These are phyloP conservation scores for Coelastrella sp. DNA, from an alignment of 139 green algal genomes.

Conservation along the genomic window DNA sequence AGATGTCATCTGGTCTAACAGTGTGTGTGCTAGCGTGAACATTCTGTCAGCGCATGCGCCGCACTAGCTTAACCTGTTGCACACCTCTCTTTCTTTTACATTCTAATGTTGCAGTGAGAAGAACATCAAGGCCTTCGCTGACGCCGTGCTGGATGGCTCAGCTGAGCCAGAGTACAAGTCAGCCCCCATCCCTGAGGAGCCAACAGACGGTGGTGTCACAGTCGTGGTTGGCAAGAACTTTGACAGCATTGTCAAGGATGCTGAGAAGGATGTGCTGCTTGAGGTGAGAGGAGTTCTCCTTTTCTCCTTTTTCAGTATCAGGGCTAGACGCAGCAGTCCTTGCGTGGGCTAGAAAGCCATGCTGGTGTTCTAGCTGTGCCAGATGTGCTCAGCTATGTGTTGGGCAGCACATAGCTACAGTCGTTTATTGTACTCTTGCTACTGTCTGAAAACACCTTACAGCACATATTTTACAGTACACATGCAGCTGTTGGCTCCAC, in stretches of 20 bases:
- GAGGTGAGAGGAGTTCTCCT: background rate
- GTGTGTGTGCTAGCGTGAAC: background rate
- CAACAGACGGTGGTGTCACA: slow-evolving; percentile 48
- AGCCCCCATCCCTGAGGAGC: slow-evolving; percentile 63
- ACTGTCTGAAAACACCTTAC: too few relatives aligned
- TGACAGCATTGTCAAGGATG: slow-evolving; percentile 72
- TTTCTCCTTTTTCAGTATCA: too few relatives aligned
- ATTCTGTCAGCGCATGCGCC: background rate
- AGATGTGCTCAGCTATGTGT: too few relatives aligned
- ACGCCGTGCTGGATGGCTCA: slow-evolving; percentile 65
- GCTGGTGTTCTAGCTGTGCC: background rate
- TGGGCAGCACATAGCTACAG: too few relatives aligned
- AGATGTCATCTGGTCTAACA: background rate
- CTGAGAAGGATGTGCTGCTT: slow-evolving; percentile 60
- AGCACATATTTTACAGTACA: too few relatives aligned
- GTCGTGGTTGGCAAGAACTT: slow-evolving; percentile 84
- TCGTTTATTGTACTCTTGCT: too few relatives aligned
- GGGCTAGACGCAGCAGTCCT: too few relatives aligned
- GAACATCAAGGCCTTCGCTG: slow-evolving; percentile 64
- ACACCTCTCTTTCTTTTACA: background rate
- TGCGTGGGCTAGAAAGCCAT: background rate
- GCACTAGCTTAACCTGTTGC: background rate
- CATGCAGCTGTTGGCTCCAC: too few relatives aligned
- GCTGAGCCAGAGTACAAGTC: slow-evolving; percentile 71
- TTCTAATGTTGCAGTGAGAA: slow-evolving; percentile 52